Conservation (phyloP, 2,329 filamentous ascomycete genomes). For the Xylariaceae sp. region DNA sequence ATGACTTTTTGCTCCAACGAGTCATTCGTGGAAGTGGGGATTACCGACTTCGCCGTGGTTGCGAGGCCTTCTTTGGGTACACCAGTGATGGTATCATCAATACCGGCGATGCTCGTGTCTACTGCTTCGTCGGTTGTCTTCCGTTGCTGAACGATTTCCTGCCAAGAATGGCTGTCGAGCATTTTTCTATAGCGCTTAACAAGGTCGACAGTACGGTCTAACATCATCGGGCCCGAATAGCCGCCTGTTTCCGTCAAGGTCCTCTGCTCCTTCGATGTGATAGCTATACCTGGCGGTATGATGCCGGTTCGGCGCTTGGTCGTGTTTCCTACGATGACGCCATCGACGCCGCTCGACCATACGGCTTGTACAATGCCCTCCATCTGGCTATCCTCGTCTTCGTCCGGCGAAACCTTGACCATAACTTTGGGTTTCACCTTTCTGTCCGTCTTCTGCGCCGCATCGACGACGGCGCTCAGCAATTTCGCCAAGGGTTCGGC, state of each 20-base stretch:
- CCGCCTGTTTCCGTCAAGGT: conserved; percentile 75
- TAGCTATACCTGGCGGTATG: conserved; percentile 58
- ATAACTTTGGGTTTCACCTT: conserved; percentile 76
- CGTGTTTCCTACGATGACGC: conserved; percentile 95
- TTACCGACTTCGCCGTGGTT: conserved; percentile 39
- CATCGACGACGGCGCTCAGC: conserved; percentile 73
- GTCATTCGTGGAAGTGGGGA: conserved; percentile 2
- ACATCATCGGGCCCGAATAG: conserved; percentile 86
- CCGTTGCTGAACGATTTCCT: conserved; percentile 29
- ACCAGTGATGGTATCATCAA: conserved; percentile 31
- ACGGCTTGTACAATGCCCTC: conserved; percentile 84
- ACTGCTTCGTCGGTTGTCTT: conserved; percentile 30
- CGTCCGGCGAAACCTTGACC: conserved; percentile 97
- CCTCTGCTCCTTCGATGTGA: conserved; percentile 61
- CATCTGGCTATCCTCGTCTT: conserved; percentile 79
- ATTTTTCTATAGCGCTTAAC: conserved; percentile 73
- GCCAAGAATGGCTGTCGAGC: conserved; percentile 48
- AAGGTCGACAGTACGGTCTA: conserved; percentile 69
- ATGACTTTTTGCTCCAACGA: conserved; percentile 62
- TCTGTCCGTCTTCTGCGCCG: conserved; percentile 63
- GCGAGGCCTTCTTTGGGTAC: conserved; percentile 22
- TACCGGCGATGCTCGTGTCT: conserved; percentile 30
- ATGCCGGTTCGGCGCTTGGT: conserved; percentile 75
- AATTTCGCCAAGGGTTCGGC: conserved; percentile 77
- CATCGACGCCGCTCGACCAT: conserved; percentile 79